Base-by-base conservation (phyloP, 441 rosid genomes). In the Biscutella auriculata region DNA sequence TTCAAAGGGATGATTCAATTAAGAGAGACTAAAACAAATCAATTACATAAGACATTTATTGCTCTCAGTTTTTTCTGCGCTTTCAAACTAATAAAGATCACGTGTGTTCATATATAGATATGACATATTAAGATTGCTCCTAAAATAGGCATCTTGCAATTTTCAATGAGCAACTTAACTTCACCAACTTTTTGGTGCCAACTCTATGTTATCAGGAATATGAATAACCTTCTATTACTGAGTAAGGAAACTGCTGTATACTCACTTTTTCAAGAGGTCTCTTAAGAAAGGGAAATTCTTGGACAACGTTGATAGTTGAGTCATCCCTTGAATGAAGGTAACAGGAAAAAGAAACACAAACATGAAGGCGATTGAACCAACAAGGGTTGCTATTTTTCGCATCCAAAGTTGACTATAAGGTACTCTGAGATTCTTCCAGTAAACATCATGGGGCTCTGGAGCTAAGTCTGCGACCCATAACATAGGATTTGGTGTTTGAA, bases 401-500 rank as follows among this genome's bases (percentile, higher is more conserved):
- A 92, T 60, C 98, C 98, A 92, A 57, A 92, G 82, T 69, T 84
- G 97, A 64, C 65, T 78, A 63, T 76, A 88, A 9, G 97, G 95
- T 67, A 92, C 72, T 53, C 76, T 77, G 58, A 92, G 85, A 74
- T 87, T 92, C 74, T 82, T 74, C 98, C 98, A 92, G 56, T 83
- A 76, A 60, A 92, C 83, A 76, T 88, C 98, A 72, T 65, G 82
- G 57, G 97, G 97, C 56, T 88, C 97, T 39, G 98, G 98, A 54
- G 98, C 98, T 55, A 75, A 67, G 60, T 88, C 79, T 26, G 90
- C 85, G 64, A 80, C 97, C 98, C 98, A 92, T 55, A 73, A 69
- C 98, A 92, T 86, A 49, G 98, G 95, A 79, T 88, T 86, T 64
- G 88, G 56, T 76, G 95, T 76, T 53, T 88, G 97, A 68, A 83